phyloP scores from a whole-genome alignment of 371 early-diverging fungal genomes.

The Mortierella sp. region DNA sequence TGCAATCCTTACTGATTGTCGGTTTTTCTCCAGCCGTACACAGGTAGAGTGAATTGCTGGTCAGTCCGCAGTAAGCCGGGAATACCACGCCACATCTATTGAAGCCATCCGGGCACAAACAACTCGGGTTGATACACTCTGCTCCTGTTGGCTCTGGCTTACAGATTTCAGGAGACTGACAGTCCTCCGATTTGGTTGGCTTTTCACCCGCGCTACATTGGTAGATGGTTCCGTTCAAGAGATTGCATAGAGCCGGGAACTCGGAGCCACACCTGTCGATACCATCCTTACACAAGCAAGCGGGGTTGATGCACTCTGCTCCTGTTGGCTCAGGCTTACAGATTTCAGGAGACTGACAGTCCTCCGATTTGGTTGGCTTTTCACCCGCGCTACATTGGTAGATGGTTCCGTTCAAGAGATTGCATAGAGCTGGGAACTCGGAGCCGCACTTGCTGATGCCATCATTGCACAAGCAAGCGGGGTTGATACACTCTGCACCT shows the following conservation, averaged over 20 bases:
- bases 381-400: not conserved
- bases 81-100: not conserved
- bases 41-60: not conserved
- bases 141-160: not conserved
- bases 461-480: not conserved
- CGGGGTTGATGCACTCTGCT: no score
- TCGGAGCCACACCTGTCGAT: constrained; percentile 4
- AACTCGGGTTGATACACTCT: not conserved
- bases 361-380: not conserved
- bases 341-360: not conserved
- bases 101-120: constrained; percentile 1
- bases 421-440: constrained; percentile 6
- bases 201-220: not conserved
- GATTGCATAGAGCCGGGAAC: constrained; percentile 6
- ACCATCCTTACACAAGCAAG: not conserved
- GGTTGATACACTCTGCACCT: not conserved
- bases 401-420: not conserved
- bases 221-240: not conserved
- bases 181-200: not conserved
- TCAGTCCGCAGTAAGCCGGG: not conserved
- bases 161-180: not conserved
- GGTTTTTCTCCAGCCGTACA: not conserved
- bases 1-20: no score
- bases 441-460: not conserved
- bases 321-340: not conserved